Conservation (phyloP, 768 basidiomycete genomes). For the Rubroboletus satanas region DNA sequence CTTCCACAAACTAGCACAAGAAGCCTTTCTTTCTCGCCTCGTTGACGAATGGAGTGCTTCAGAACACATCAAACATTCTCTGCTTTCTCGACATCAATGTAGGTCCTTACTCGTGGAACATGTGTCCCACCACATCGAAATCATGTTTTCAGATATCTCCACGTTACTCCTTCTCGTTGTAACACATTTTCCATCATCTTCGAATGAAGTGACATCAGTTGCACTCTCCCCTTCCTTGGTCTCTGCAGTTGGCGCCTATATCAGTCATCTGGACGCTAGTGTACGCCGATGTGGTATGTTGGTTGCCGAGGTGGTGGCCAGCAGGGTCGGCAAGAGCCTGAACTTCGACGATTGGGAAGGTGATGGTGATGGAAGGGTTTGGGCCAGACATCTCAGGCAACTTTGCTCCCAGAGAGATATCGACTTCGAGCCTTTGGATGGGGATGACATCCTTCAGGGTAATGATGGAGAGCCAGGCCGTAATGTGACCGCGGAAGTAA, state of each 20-base stretch:
- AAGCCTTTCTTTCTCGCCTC: conserved; percentile 43
- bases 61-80: conserved; percentile 77
- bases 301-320: conserved; percentile 76
- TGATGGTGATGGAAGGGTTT: conserved; percentile 56
- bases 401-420: conserved; percentile 50
- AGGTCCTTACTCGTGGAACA: conserved; percentile 29
- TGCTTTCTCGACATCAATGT: conserved; percentile 75
- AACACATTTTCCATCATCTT: conserved; percentile 55
- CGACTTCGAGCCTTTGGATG: conserved; percentile 38
- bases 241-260: conserved; percentile 64
- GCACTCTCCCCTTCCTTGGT: conserved; percentile 62
- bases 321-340: conserved; percentile 57
- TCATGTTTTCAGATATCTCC: conserved; percentile 58
- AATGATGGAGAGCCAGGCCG: conserved; percentile 4
- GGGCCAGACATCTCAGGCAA: conserved; percentile 59
- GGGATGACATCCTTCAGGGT: not conserved
- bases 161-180: conserved; percentile 61
- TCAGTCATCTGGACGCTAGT: conserved; percentile 69
- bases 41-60: conserved; percentile 70
- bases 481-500: conserved; percentile 18
- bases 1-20: conserved; percentile 35
- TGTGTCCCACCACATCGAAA: not conserved
- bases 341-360: conserved; percentile 86
- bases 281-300: conserved; percentile 92
- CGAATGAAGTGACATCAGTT: conserved; percentile 42